phyloP scores from a whole-genome alignment of 768 basidiomycete species.

The Boletus eberwhitei region DNA sequence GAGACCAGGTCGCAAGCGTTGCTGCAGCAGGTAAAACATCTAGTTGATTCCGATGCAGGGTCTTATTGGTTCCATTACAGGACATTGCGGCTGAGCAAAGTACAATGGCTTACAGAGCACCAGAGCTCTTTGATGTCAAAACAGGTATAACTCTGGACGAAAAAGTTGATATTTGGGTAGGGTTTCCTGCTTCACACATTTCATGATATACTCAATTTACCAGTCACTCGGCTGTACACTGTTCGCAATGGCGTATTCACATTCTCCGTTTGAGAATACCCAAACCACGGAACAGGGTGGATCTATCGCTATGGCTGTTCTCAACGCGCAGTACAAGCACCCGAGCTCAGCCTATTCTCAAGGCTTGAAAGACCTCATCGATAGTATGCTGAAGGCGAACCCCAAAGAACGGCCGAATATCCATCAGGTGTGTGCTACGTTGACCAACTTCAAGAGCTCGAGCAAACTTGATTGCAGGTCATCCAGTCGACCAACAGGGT shows the following conservation, averaged over 20 bases:
- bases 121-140: constrained; percentile 96
- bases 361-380: constrained; percentile 77
- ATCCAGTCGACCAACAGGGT: constrained; percentile 63
- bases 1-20: constrained; percentile 84
- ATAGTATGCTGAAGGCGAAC: constrained; percentile 79
- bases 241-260: constrained; percentile 90
- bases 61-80: constrained; percentile 32
- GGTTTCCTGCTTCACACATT: constrained; percentile 18
- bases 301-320: constrained; percentile 95
- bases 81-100: constrained; percentile 98
- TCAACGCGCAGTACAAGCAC: constrained; percentile 91
- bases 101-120: constrained; percentile 97
- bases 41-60: neutral
- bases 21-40: constrained; percentile 69
- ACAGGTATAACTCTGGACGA: constrained; percentile 85
- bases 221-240: constrained; percentile 95
- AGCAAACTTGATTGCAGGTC: constrained; percentile 42
- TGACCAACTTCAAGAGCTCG: neutral
- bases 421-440: constrained; percentile 55
- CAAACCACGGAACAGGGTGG: constrained; percentile 93
- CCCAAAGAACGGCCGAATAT: constrained; percentile 84
- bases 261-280: constrained; percentile 93
- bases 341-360: constrained; percentile 84
- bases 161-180: constrained; percentile 95
- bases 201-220: constrained; percentile 5